Base-by-base conservation (phyloP, 177 flowering plant genomes). In the Tripterygium wilfordii region DNA sequence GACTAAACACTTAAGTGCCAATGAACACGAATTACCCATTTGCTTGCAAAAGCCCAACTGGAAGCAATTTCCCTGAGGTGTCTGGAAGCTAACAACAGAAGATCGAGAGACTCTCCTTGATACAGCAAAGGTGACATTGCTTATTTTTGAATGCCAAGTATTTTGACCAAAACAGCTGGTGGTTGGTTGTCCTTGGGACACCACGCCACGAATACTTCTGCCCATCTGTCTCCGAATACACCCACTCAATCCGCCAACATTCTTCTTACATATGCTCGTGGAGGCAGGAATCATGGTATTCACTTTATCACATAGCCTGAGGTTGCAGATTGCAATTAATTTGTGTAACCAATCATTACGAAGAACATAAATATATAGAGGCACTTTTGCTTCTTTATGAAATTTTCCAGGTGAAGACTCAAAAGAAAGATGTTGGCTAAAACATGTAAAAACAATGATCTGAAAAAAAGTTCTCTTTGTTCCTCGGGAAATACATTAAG, bases 231-330 rank as follows among this genome's bases (percentile, higher is more conserved):
- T n/a, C n/a, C 59, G 67, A 23, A 51, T 33, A 46, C 45, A 59
- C 16, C 56, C 61, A 45, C 63, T 61, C 36, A 69, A 49, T 46
- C 19, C 33, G 46, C 69, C 45, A 5, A 61, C 58, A 38, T 44
- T 62, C 58, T 61, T 84, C 17, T 56, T 42, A 56, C 72, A 59
- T 10, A 64, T 57, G 24, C 50, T 71, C 44, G 75, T 51, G 63
- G 76, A 61, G 53, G 56, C 62, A 53, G 43, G 48, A 21, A 51
- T 58, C 84, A 79, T 86, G 47, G 33, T 70, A 37, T n/a, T n/a
- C n/a, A n/a, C n/a, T n/a, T n/a, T n/a, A n/a, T n/a, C n/a, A 52
- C 69, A 63, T 56, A 51, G 17, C 75, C 66, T 36, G 55, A 50
- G 8, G 23, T 35, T 61, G 28, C 48, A 36, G 29, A 6, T 24